A percentile compares a stretch with the other conserved stretches of the same genome.
Conservation (phyloP, 805 yeast genomes). For the Yamadazyma tumulicola region DNA sequence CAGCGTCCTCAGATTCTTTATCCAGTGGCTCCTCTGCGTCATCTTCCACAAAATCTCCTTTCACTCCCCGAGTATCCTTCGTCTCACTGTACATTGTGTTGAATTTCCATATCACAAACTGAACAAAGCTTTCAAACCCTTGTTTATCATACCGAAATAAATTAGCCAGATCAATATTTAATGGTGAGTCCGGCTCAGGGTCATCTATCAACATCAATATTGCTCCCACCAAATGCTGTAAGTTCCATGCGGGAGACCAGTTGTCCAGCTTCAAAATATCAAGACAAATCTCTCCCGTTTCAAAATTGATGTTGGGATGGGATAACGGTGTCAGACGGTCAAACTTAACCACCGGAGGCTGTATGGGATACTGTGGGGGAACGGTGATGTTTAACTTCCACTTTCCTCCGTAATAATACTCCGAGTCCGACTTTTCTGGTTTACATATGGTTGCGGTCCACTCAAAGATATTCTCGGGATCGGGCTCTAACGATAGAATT, state of each 20-base stretch:
- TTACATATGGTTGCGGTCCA: conserved; percentile 56
- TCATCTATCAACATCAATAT: conserved; percentile 53
- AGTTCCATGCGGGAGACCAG: conserved; percentile 78
- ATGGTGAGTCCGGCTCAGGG: conserved; percentile 71
- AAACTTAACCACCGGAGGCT: conserved; percentile 57
- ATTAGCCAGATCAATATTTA: conserved; percentile 68
- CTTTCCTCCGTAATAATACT: conserved; percentile 46
- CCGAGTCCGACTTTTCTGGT: conserved; percentile 42
- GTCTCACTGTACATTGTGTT: conserved; percentile 21
- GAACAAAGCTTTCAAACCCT: conserved; percentile 40
- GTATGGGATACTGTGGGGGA: conserved; percentile 50
- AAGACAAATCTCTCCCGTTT: conserved; percentile 67
- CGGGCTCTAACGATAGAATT: conserved; percentile 44
- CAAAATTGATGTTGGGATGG: conserved; percentile 39
- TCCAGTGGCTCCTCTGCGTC: background rate
- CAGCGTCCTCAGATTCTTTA: too few species aligned
- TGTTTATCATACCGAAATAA: conserved; percentile 42
- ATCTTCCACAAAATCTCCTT: background rate
- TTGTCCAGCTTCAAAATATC: conserved; percentile 53
- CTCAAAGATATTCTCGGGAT: conserved; percentile 34
- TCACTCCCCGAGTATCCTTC: conserved; percentile 4
- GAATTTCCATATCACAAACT: conserved; percentile 38
- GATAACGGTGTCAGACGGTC: conserved; percentile 31
- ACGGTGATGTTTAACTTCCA: conserved; percentile 50
- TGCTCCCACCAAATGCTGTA: conserved; percentile 53